Conservation (phyloP, 2,329 filamentous ascomycete species). For the Clonostachys rosea region DNA sequence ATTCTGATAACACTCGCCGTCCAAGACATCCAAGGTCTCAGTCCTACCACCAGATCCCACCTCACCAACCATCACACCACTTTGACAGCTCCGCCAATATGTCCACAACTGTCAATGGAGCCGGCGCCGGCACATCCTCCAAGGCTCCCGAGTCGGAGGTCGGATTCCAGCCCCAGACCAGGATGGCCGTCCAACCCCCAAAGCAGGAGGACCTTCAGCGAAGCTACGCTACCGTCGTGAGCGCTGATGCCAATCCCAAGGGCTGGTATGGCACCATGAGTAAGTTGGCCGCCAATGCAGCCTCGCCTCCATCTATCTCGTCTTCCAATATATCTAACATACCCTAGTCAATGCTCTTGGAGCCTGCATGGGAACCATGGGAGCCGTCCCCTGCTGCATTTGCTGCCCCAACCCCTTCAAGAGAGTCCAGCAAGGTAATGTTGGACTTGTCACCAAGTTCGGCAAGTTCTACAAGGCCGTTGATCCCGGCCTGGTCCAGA, state of each 20-base stretch:
- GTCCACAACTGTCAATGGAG: constrained; percentile 1
- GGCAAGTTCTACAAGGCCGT: constrained; percentile 92
- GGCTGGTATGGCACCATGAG: constrained; percentile 91
- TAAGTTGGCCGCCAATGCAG: constrained; percentile 32
- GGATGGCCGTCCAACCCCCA: constrained; percentile 75
- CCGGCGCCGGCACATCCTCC: constrained; percentile 14
- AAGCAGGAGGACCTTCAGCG: constrained; percentile 79
- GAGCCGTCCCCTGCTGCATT: constrained; percentile 88
- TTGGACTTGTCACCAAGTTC: constrained; percentile 93
- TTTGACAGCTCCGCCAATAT: background rate
- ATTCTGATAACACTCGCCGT: too few species aligned
- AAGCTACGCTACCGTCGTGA: constrained; percentile 65
- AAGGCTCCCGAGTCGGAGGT: constrained; percentile 15
- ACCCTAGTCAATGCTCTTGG: constrained; percentile 69
- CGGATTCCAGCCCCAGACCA: constrained; percentile 44
- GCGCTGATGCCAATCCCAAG: constrained; percentile 63
- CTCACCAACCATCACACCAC: too few species aligned
- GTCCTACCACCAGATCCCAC: too few species aligned
- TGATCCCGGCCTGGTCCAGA: constrained; percentile 92
- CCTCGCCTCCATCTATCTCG: background rate
- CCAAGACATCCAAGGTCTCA: too few species aligned
- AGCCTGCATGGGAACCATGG: constrained; percentile 67
- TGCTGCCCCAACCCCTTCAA: constrained; percentile 95
- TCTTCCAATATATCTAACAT: background rate
- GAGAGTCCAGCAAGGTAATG: constrained; percentile 85